These are phyloP conservation scores for Aspergillus indologenus DNA, from an alignment of 495 filamentous ascomycete species.

Conservation along the genomic window DNA sequence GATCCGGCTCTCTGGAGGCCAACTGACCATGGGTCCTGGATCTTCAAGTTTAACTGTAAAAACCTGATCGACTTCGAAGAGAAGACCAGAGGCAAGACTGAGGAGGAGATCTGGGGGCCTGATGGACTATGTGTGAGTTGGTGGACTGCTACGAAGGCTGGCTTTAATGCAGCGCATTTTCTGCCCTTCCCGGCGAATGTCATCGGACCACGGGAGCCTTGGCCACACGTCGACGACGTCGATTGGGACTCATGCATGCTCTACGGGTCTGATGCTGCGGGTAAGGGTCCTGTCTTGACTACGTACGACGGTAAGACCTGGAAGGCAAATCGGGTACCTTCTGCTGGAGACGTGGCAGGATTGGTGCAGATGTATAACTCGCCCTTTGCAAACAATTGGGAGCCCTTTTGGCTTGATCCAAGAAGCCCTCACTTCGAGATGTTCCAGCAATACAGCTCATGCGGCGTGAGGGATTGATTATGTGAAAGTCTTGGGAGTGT, in stretches of 20 bases:
- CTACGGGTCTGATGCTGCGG: background rate
- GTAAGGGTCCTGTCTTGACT: background rate
- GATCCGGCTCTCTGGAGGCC: conserved; percentile 1
- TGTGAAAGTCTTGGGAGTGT: background rate
- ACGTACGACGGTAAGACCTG: background rate
- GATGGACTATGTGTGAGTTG: background rate
- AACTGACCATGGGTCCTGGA: background rate
- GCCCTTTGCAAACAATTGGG: background rate
- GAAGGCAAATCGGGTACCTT: background rate
- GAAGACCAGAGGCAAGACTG: background rate
- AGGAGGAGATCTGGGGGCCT: background rate
- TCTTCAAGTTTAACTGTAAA: conserved; percentile 2
- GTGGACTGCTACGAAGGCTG: background rate
- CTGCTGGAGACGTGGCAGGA: background rate
- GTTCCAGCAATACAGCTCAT: background rate
- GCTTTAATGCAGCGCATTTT: background rate
- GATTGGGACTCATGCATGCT: conserved; percentile 14
- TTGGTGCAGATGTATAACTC: background rate
- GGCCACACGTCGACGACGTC: background rate
- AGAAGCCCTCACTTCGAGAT: background rate
- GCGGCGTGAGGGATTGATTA: background rate
- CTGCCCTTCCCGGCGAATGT: background rate
- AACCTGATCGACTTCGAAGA: background rate
- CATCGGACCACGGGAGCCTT: background rate
- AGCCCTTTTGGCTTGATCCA: background rate